Base-by-base conservation (phyloP, 176 grass and related monocot genomes). In the Carex myosuroides region DNA sequence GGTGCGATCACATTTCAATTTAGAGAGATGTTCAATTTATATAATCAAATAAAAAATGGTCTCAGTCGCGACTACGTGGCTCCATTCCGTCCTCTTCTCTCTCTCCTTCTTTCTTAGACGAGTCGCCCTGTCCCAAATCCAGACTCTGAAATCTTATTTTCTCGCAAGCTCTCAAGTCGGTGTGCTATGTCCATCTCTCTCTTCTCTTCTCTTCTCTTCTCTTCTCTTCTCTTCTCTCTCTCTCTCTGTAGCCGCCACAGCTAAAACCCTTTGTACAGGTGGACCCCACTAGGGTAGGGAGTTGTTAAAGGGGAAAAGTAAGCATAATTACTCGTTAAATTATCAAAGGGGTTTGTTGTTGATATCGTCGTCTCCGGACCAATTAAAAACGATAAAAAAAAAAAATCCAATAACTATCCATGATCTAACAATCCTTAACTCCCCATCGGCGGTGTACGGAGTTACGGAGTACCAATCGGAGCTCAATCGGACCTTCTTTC, bases 11-110 rank as follows among this genome's bases (percentile, higher is more conserved):
- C 46, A 50, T 50, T 10, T 2, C 46, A 50, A 50, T 50, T 50
- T 50, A 39, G 4, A 39, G 37, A 39, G 4, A 39, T 39, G 0
- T 29, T 29, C 29, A 29, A 29, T 29, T 29, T 42, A 42, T 7
- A 42, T 42, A 11, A 41, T 70, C 1, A 70, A 42, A 42, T 20
- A 70, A 64, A 41, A 71, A 73, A 73, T 48, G 72, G 72, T 77
- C 13, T 77, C 6, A 77, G 72, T 30, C 6, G 50, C 11, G 46
- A 54, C 73, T 78, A 78, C 52, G 73, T 78, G 73, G 73, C 73
- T 57, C 22, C 6, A 78, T 0, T 57, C 3, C 52, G 10, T 78
- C 50, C 26, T 57, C 73, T 2, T 14, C 12, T 42, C 52, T 56
- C 14, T 35, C 72, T 32, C 30, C 12, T 13, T 54, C 22, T 16